Conservation (phyloP, 352 stramenopile species). For the Pythium aristosporum region DNA sequence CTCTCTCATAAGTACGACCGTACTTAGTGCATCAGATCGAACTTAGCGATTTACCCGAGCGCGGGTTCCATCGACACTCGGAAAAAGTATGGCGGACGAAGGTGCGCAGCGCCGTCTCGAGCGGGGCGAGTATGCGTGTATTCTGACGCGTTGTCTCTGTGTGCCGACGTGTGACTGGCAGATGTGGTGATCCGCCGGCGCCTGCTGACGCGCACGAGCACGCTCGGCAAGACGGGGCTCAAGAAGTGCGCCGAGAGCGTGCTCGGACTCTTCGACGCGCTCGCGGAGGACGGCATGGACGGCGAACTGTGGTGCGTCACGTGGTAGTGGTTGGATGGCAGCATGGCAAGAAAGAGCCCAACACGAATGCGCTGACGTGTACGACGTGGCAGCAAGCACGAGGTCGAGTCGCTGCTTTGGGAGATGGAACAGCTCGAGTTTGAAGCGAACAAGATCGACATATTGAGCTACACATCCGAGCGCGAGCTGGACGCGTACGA, state of each 20-base stretch:
- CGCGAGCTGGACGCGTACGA: conserved; percentile 83
- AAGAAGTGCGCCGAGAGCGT: conserved; percentile 80
- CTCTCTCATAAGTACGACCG: not conserved
- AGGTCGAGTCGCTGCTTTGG: conserved; percentile 79
- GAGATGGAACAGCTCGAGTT: conserved; percentile 85
- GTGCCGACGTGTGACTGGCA: conserved; percentile 13
- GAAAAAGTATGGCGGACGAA: conserved; percentile 52
- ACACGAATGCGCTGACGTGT: not conserved
- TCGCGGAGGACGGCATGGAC: conserved; percentile 67
- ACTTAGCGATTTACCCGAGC: conserved; percentile 4
- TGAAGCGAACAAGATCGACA: conserved; percentile 79
- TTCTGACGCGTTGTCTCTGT: not conserved
- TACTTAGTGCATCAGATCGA: not conserved
- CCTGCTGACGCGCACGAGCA: conserved; percentile 77
- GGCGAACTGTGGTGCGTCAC: conserved; percentile 39
- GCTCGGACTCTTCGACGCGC: conserved; percentile 57
- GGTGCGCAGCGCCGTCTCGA: conserved; percentile 25
- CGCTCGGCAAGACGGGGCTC: conserved; percentile 72
- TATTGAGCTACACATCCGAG: conserved; percentile 80
- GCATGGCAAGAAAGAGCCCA: not conserved
- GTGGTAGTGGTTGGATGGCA: not conserved
- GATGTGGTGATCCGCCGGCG: conserved; percentile 69
- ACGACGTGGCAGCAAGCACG: conserved; percentile 41
- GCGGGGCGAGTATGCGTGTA: not conserved
- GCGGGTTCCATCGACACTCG: not conserved